phyloP scores from a whole-genome alignment of 139 green algal species.

The Tetradesmus obliquus region DNA sequence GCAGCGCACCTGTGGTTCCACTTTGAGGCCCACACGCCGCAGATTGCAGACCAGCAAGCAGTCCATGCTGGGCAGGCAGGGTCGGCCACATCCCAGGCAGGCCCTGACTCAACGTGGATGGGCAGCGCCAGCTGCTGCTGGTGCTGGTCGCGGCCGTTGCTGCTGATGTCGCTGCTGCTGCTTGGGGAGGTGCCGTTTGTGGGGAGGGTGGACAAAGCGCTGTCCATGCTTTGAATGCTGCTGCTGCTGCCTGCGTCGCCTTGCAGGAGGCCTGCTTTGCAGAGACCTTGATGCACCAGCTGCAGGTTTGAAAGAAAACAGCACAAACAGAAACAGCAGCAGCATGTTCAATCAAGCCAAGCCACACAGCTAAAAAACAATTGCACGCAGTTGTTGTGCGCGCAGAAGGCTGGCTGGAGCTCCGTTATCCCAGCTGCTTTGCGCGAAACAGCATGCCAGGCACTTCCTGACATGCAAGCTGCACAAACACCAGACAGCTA shows the following conservation, averaged over 20 bases:
- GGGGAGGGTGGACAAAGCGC: background rate
- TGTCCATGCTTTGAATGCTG: background rate
- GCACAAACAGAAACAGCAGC: background rate
- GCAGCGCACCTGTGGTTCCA: conserved; percentile 74
- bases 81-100: background rate
- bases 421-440: too few relatives aligned
- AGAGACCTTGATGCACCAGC: conserved; percentile 27
- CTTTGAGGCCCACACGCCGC: conserved; percentile 88
- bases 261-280: conserved; percentile 21
- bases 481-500: too few relatives aligned
- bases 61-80: conserved; percentile 44
- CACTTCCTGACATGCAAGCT: too few relatives aligned
- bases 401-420: too few relatives aligned
- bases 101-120: background rate
- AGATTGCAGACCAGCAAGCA: conserved; percentile 80
- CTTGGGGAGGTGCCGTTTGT: background rate
- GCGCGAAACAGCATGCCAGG: too few relatives aligned
- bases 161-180: background rate
- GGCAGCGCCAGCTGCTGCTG: conserved; percentile 7
- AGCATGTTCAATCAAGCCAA: background rate
- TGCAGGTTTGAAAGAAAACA: background rate
- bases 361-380: too few relatives aligned
- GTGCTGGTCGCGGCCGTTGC: background rate
- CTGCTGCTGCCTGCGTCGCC: background rate
- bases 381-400: too few relatives aligned